Percentiles rank a stretch among this genome's conserved stretches.
Conservation (phyloP, 805 yeast genomes). For the Starmerella vitae region DNA sequence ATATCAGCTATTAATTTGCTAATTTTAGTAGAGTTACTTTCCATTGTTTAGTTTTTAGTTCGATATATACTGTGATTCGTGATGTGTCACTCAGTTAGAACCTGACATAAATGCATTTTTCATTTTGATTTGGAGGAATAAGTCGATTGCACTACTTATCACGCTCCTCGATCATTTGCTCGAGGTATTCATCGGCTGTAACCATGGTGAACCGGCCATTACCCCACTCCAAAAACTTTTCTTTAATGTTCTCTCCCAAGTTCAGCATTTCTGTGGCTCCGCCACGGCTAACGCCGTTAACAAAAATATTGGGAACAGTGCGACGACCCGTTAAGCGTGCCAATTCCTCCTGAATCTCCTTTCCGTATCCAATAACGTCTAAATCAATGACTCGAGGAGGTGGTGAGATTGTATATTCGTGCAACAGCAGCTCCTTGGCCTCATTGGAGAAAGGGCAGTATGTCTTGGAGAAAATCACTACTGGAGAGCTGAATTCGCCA, state of each 20-base stretch:
- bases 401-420: conserved; percentile 59
- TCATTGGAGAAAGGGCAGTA: conserved; percentile 61
- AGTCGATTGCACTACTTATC: too few species aligned
- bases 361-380: conserved; percentile 67
- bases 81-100: too few species aligned
- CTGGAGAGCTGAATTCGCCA: conserved; percentile 10
- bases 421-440: conserved; percentile 51
- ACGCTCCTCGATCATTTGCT: too few species aligned
- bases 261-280: conserved; percentile 72
- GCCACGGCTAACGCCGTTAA: conserved; percentile 65
- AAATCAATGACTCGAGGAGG: conserved; percentile 62
- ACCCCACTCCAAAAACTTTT: conserved; percentile 44
- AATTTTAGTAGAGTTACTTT: too few species aligned
- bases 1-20: too few species aligned
- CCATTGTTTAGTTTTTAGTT: too few species aligned
- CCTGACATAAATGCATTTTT: too few species aligned
- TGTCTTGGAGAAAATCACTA: conserved; percentile 39
- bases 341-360: conserved; percentile 58
- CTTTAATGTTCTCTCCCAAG: conserved; percentile 44
- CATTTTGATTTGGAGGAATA: too few species aligned
- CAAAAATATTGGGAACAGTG: conserved; percentile 83
- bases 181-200: too few species aligned
- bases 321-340: conserved; percentile 55
- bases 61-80: too few species aligned
- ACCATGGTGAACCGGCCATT: conserved; percentile 20